phyloP scores from a whole-genome alignment of 208 protist species.

The Leishmania major region DNA sequence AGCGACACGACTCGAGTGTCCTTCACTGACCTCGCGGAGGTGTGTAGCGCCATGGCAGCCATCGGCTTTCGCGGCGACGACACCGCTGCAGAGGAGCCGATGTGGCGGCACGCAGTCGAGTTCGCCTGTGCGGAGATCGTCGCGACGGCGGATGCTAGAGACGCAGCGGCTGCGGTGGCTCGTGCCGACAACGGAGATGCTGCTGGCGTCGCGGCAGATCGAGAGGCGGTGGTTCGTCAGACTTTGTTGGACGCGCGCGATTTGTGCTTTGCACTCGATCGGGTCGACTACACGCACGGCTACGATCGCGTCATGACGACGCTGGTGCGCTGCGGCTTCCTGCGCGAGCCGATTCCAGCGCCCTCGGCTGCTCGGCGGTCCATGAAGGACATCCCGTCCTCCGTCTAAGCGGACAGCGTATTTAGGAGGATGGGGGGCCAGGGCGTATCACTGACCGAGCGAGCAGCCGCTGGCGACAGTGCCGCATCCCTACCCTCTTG shows the following conservation, averaged over 20 bases:
- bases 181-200: background rate
- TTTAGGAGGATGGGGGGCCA: background rate
- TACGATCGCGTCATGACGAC: conserved; percentile 74
- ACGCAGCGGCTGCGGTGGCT: background rate
- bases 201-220: background rate
- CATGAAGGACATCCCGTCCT: conserved; percentile 32
- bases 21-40: conserved; percentile 47
- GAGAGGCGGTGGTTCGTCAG: conserved; percentile 7
- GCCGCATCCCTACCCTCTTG: background rate
- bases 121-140: conserved; percentile 37
- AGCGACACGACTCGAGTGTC: background rate
- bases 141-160: conserved; percentile 7
- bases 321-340: conserved; percentile 46
- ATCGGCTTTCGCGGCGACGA: conserved; percentile 42
- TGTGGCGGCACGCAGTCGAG: conserved; percentile 49
- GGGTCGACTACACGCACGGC: conserved; percentile 32
- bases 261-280: conserved; percentile 77
- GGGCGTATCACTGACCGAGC: background rate
- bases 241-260: conserved; percentile 50
- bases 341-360: conserved; percentile 47
- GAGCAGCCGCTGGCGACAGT: background rate
- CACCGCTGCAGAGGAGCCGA: conserved; percentile 35
- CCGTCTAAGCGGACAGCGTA: background rate
- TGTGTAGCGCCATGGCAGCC: conserved; percentile 49
- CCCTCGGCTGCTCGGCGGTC: conserved; percentile 42